Conservation (phyloP, 2,329 filamentous ascomycete genomes). For the Hypocreales sp. region DNA sequence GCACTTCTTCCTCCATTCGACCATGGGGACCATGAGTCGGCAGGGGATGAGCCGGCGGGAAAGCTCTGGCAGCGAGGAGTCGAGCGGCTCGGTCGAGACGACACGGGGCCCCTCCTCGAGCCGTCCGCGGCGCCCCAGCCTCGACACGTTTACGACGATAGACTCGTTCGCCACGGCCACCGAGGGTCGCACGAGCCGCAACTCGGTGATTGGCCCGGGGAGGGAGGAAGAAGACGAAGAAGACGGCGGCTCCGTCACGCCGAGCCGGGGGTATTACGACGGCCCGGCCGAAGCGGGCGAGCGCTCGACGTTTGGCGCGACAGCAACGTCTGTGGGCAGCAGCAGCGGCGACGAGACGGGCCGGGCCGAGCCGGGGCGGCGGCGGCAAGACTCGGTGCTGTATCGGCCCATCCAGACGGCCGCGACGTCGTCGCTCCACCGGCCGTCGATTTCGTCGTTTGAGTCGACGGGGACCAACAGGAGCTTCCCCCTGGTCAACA, state of each 20-base stretch:
- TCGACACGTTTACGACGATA: conserved; percentile 24
- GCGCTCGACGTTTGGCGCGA: conserved; percentile 9
- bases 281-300: conserved; percentile 8
- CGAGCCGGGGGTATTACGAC: conserved; percentile 7
- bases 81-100: conserved; percentile 46
- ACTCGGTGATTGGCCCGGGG: conserved; percentile 8
- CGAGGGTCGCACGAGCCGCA: conserved; percentile 29
- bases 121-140: conserved; percentile 25
- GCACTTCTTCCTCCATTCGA: conserved; percentile 87
- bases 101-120: conserved; percentile 29
- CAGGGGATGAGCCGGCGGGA: conserved; percentile 10
- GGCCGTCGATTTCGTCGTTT: conserved; percentile 40
- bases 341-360: conserved; percentile 11
- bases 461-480: conserved; percentile 43
- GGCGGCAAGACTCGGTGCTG: conserved; percentile 19
- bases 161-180: conserved; percentile 42
- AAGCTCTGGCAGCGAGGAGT: conserved; percentile 39
- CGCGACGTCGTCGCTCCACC: conserved; percentile 25
- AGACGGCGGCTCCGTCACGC: conserved; percentile 8
- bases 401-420: conserved; percentile 27
- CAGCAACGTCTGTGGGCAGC: conserved; percentile 2
- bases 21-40: conserved; percentile 61
- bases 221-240: conserved; percentile 1
- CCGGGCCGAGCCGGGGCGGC: conserved; percentile 5
- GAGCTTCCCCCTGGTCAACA: conserved; percentile 46